Evolutionary conservation across 371 early-diverging fungal species (phyloP), one percentile per base, ranked within the genome.

Genomic region (Amoeboaphelidium protococcarum): DNA sequence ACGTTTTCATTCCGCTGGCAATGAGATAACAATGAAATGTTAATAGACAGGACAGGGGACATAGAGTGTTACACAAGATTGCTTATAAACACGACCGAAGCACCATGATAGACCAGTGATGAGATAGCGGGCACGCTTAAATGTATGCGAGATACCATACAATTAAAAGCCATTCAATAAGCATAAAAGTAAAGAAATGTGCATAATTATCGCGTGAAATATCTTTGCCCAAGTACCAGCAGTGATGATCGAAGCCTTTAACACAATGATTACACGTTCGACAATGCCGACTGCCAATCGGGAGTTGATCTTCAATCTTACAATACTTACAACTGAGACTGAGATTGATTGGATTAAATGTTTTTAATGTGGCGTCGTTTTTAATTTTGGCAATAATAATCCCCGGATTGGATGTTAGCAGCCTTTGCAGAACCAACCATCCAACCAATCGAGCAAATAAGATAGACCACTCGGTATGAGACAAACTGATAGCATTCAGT

Each of bases 181-280:
- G n/a, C n/a, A n/a, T n/a, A n/a, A n/a, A n/a, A n/a, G n/a, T n/a
- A n/a, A n/a, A n/a, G n/a, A n/a, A n/a, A n/a, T n/a, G n/a, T n/a
- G n/a, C n/a, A n/a, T n/a, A n/a, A n/a, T n/a, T n/a, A n/a, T n/a
- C n/a, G n/a, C n/a, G n/a, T n/a, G n/a, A n/a, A n/a, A n/a, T n/a
- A n/a, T n/a, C n/a, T n/a, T n/a, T n/a, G n/a, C n/a, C 76, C 13
- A 85, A 58, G 66, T 72, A 85, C 42, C 65, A 62, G 52, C 86
- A 85, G 51, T 83, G 84, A 54, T 85, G 86, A 58, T 85, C 86
- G 65, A 73, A 72, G 1, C 60, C 65, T 1, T 59, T 70, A 12
- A 85, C 73, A 55, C 86, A 85, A 52, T 80, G 80, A 66, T 81
- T 81, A 64, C 86, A 83, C 26, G 72, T 57, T 60, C 76, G 72